Percentiles rank a stretch among this genome's conserved stretches.
Evolutionary conservation across 257 asterid genomes (phyloP).

Genomic region (Capsicum pubescens): DNA sequence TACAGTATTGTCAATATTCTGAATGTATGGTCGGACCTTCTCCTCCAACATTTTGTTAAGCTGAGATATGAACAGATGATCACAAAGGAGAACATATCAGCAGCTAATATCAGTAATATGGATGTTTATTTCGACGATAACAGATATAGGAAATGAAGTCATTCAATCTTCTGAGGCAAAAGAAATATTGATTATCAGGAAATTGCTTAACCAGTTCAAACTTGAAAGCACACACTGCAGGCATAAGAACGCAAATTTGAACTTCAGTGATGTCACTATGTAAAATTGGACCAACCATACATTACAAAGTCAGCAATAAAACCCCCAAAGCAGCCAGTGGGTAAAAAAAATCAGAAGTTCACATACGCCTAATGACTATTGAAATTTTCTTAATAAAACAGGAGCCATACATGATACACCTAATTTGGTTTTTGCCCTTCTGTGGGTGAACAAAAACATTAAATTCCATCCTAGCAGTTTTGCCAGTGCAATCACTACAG

Average conservation of each 20-base stretch:
- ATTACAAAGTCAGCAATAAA: background rate
- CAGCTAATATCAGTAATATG: background rate
- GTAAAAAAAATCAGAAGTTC: background rate
- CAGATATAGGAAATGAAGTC: background rate
- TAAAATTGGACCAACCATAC: conserved; percentile 19
- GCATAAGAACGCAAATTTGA: conserved; percentile 7
- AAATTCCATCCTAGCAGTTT: conserved; percentile 18
- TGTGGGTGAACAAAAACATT: background rate
- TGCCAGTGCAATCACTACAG: background rate
- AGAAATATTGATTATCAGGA: background rate
- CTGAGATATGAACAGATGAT: conserved; percentile 49
- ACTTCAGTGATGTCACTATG: background rate
- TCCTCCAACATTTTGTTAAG: conserved; percentile 85
- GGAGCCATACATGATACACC: background rate
- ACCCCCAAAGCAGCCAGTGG: background rate
- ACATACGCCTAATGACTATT: background rate
- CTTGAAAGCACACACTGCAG: background rate
- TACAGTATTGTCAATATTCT: conserved; percentile 53
- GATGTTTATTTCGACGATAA: conserved; percentile 9
- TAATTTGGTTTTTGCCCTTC: background rate
- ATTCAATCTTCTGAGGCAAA: background rate
- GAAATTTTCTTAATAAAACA: background rate
- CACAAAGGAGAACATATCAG: conserved; percentile 9
- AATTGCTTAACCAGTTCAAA: conserved; percentile 26
- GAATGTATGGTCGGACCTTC: conserved; percentile 77